phyloP scores from a whole-genome alignment of 345 rosid species.

The Murraya koenigii region DNA sequence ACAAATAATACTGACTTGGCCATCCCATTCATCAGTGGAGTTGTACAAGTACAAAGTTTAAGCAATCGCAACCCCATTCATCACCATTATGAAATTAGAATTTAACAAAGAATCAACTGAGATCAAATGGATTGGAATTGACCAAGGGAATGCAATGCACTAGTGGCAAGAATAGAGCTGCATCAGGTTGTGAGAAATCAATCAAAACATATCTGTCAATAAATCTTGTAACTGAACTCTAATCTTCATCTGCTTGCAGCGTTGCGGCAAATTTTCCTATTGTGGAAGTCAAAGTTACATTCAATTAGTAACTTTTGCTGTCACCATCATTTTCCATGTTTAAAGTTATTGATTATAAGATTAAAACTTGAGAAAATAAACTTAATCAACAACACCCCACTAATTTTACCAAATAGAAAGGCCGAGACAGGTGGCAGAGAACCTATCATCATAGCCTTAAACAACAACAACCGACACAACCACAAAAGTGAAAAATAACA shows the following conservation, averaged over 20 bases:
- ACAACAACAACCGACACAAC: background rate
- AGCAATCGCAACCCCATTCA: background rate
- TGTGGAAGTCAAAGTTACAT: background rate
- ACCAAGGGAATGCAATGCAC: background rate
- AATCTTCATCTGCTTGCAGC: background rate
- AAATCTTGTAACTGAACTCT: background rate
- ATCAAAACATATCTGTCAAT: background rate
- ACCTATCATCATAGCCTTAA: background rate
- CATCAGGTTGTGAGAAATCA: background rate
- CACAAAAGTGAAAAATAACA: background rate
- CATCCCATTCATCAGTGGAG: background rate
- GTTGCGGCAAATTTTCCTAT: background rate
- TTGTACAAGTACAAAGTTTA: background rate
- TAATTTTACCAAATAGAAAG: background rate
- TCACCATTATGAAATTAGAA: background rate
- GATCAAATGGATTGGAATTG: background rate
- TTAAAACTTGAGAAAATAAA: conserved; percentile 1
- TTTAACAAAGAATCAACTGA: background rate
- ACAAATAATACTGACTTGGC: background rate
- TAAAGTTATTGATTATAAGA: conserved; percentile 3
- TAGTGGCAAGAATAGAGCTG: background rate
- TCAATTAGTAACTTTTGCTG: background rate
- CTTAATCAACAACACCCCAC: background rate
- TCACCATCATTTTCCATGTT: conserved; percentile 1
- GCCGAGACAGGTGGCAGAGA: background rate